Conservation (phyloP, 768 basidiomycete genomes). For the Lyophyllum decastes region DNA sequence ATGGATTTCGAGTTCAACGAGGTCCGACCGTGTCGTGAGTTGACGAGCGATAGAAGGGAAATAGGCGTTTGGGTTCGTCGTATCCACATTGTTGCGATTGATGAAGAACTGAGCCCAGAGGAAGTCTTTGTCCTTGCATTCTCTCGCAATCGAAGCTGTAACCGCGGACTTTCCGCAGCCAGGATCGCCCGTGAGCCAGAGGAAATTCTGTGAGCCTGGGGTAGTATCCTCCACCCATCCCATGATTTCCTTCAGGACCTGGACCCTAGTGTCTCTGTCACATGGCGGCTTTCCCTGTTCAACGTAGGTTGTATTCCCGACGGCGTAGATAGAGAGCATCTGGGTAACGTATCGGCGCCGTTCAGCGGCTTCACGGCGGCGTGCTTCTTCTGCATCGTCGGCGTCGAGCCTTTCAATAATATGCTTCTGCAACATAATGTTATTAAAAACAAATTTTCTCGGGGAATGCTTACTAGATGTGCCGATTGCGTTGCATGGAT, state of each 20-base stretch:
- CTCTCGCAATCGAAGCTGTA: slow-evolving; percentile 17
- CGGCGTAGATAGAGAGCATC: slow-evolving; percentile 1
- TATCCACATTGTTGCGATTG: slow-evolving; percentile 16
- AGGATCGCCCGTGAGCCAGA: slow-evolving; percentile 6
- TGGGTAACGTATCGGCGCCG: background rate
- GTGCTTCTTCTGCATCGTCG: background rate
- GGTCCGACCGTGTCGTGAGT: slow-evolving; percentile 4
- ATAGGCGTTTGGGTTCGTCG: slow-evolving; percentile 15
- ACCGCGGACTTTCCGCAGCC: slow-evolving; percentile 18
- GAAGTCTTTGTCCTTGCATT: slow-evolving; percentile 13
- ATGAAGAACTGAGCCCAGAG: no score
- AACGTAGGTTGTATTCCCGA: slow-evolving; percentile 12
- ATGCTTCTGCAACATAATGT: no score
- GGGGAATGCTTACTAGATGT: background rate
- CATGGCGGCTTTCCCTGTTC: slow-evolving; percentile 18
- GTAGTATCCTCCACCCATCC: slow-evolving; percentile 11
- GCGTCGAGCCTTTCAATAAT: no score
- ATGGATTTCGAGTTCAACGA: slow-evolving; percentile 5
- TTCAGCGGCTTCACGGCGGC: background rate
- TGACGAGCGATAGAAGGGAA: slow-evolving; percentile 20
- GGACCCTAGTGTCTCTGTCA: slow-evolving; percentile 15
- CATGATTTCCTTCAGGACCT: slow-evolving; percentile 12
- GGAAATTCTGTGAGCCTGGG: no score
- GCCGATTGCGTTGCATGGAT: background rate
- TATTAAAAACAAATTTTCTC: background rate